Conservation (phyloP, 164 flowering plant species). For the Annona squamosa region DNA sequence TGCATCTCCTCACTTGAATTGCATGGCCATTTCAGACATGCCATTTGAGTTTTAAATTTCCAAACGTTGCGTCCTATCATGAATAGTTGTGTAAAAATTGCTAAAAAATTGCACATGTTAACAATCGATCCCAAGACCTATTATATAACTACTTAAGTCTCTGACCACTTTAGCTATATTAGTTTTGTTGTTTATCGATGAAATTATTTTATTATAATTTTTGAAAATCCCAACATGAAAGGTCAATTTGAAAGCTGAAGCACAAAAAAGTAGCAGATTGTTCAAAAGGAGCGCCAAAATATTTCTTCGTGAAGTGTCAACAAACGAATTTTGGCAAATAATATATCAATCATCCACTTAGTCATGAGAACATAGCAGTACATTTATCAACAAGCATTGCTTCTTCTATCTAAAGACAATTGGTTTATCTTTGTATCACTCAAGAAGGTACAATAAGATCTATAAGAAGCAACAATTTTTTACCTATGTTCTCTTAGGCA, state of each 20-base stretch:
- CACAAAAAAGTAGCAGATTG: background rate
- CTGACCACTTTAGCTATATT: too few relatives aligned
- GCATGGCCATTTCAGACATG: too few relatives aligned
- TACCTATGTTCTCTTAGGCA: conserved; percentile 15
- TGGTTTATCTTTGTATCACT: background rate
- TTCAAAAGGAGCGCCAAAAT: background rate
- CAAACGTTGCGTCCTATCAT: too few relatives aligned
- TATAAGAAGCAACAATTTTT: background rate
- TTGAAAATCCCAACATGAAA: background rate
- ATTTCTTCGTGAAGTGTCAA: background rate
- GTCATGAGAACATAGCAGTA: background rate
- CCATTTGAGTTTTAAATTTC: too few relatives aligned
- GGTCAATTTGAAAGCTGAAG: background rate
- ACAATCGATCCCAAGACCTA: too few relatives aligned
- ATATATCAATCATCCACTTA: background rate
- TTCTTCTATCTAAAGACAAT: background rate
- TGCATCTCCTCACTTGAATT: too few relatives aligned
- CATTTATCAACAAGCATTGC: background rate
- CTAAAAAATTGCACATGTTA: too few relatives aligned
- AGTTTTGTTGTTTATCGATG: too few relatives aligned
- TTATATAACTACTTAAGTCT: too few relatives aligned
- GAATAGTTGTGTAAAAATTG: too few relatives aligned
- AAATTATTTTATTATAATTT: too few relatives aligned
- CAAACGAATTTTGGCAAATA: background rate
- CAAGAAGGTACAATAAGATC: background rate